These are phyloP conservation scores for Trametes polyzona DNA, from an alignment of 1,284 basidiomycete genomes.

Conservation along the genomic window DNA sequence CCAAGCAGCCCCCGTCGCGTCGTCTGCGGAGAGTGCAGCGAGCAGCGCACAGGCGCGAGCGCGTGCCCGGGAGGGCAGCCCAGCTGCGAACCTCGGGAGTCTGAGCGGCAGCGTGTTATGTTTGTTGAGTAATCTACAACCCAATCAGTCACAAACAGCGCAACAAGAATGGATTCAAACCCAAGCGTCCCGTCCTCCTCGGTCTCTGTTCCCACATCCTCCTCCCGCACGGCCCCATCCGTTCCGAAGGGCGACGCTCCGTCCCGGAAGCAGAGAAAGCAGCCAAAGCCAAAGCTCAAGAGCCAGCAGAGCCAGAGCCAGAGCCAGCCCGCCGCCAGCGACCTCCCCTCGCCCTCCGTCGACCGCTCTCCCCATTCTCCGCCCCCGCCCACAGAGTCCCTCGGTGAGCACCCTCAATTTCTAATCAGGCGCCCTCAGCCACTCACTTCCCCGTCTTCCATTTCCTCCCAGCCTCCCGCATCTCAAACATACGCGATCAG, in stretches of 20 bases:
- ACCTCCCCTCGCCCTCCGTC: slow-evolving; percentile 4
- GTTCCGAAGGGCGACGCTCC: slow-evolving; percentile 12
- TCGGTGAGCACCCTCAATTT: slow-evolving; percentile 26
- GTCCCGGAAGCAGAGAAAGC: slow-evolving; percentile 15
- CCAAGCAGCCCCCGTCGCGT: neutral
- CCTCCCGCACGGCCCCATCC: slow-evolving; percentile 20
- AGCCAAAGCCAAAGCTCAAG: slow-evolving; percentile 11
- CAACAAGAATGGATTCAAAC: slow-evolving; percentile 25
- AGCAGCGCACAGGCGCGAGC: neutral
- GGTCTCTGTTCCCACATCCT: slow-evolving; percentile 22
- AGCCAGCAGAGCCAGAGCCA: neutral
- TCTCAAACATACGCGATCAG: slow-evolving; percentile 44
- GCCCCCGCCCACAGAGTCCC: slow-evolving; percentile 22
- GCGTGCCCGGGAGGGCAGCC: neutral
- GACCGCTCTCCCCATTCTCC: slow-evolving; percentile 12
- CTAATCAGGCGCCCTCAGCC: slow-evolving; percentile 20
- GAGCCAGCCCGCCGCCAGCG: slow-evolving; percentile 2
- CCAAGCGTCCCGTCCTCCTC: slow-evolving; percentile 21
- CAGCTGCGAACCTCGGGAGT: slow-evolving; percentile 10
- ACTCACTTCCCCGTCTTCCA: slow-evolving; percentile 18
- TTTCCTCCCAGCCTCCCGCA: slow-evolving; percentile 39
- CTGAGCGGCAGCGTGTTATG: slow-evolving; percentile 12
- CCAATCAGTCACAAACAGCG: slow-evolving; percentile 25
- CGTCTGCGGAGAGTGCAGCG: neutral
- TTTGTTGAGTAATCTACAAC: slow-evolving; percentile 22